phyloP scores from a whole-genome alignment of 306 rosid species.

The Prunus mume region DNA sequence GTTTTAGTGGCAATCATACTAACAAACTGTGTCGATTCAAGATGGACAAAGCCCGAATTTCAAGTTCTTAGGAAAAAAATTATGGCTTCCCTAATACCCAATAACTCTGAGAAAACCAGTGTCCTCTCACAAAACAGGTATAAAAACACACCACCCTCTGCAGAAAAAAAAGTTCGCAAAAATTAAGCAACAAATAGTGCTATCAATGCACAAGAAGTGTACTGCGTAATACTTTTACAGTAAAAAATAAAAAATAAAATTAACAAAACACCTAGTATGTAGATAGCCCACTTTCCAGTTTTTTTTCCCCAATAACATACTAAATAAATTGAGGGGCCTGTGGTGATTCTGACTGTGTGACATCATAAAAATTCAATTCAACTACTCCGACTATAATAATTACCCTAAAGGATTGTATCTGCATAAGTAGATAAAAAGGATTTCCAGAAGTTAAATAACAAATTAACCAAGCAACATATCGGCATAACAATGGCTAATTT shows the following conservation, averaged over 20 bases:
- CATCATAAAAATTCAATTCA: background rate
- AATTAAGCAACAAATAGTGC: background rate
- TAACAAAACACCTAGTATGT: background rate
- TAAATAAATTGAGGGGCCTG: too few relatives aligned
- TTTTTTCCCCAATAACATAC: background rate
- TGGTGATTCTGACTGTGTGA: too few relatives aligned
- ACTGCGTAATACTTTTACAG: background rate
- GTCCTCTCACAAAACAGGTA: background rate
- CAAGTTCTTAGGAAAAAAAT: background rate
- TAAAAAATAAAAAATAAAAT: background rate
- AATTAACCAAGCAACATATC: background rate
- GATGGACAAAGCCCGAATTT: background rate
- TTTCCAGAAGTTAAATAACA: background rate
- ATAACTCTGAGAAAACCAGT: background rate
- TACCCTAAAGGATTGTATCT: background rate
- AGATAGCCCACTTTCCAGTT: background rate
- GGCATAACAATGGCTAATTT: background rate
- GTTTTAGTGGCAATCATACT: constrained; percentile 71
- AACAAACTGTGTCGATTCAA: background rate
- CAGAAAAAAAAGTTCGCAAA: background rate
- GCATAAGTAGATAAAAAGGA: too few relatives aligned
- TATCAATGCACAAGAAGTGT: background rate
- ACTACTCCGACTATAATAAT: background rate
- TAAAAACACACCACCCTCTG: background rate
- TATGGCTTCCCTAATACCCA: background rate